Percentiles rank a stretch among this genome's conserved stretches.
Conservation (phyloP, 1,284 basidiomycete species). For the Rhodofomes roseus region DNA sequence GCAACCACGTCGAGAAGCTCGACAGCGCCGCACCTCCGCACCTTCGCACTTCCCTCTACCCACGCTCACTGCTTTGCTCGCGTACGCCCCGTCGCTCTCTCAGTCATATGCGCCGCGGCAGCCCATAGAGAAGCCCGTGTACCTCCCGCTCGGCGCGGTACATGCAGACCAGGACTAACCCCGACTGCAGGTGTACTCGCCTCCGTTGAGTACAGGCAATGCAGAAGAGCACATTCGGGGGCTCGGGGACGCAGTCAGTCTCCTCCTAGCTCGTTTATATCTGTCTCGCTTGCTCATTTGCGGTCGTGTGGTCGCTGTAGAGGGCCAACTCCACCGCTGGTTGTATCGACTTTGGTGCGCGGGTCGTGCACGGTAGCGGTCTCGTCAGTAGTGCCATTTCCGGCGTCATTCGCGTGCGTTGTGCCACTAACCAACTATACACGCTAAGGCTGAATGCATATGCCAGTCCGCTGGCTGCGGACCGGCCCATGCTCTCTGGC, state of each 20-base stretch:
- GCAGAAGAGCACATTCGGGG: conserved; percentile 62
- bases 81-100: not conserved
- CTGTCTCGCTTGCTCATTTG: not conserved
- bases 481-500: no score
- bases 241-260: conserved; percentile 51
- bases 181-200: conserved; percentile 28
- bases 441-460: no score
- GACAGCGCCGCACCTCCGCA: conserved; percentile 19
- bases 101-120: not conserved
- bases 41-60: conserved; percentile 12
- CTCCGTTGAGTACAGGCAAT: conserved; percentile 34
- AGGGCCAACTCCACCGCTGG: conserved; percentile 67
- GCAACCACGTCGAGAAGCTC: conserved; percentile 57
- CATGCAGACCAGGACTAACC: conserved; percentile 32
- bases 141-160: conserved; percentile 36
- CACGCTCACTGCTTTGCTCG: conserved; percentile 13
- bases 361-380: conserved; percentile 38
- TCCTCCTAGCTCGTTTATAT: conserved; percentile 8
- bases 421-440: no score
- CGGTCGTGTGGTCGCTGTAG: conserved; percentile 28
- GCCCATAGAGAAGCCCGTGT: conserved; percentile 26
- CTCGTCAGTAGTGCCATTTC: conserved; percentile 40
- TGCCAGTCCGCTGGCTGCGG: no score
- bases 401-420: conserved; percentile 19
- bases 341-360: conserved; percentile 68